Conservation (phyloP, 768 basidiomycete species). For the Leccinum truebloodii region DNA sequence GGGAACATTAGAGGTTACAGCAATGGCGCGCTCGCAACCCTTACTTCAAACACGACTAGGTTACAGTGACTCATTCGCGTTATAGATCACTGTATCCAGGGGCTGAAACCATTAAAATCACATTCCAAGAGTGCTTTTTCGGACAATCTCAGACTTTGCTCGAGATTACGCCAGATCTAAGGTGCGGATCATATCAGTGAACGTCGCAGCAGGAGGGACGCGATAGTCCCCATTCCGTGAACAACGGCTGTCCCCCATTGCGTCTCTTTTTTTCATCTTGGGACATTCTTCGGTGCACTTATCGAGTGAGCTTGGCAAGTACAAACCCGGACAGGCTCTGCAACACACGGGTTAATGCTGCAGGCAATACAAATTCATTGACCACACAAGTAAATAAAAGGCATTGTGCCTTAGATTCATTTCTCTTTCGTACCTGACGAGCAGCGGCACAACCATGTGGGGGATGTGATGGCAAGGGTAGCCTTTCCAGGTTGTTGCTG, state of each 20-base stretch:
- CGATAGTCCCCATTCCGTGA: too few relatives aligned
- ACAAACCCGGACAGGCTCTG: too few relatives aligned
- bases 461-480: neutral
- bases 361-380: too few relatives aligned
- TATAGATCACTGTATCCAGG: constrained; percentile 35
- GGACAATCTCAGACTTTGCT: neutral
- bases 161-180: neutral
- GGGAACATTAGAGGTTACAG: constrained; percentile 75
- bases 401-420: too few relatives aligned
- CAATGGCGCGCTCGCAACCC: constrained; percentile 55
- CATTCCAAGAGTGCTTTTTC: constrained; percentile 3
- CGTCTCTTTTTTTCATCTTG: too few relatives aligned
- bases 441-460: neutral
- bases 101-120: constrained; percentile 21
- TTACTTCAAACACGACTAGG: constrained; percentile 44
- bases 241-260: too few relatives aligned
- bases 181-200: neutral
- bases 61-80: constrained; percentile 27
- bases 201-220: too few relatives aligned
- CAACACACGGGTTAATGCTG: too few relatives aligned
- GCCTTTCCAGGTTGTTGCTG: neutral
- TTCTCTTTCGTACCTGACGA: too few relatives aligned
- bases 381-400: too few relatives aligned
- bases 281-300: too few relatives aligned
- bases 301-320: too few relatives aligned